Evolutionary conservation across 2,329 filamentous ascomycete species (phyloP).

Genomic region (Hirsutella rhossiliensis): DNA sequence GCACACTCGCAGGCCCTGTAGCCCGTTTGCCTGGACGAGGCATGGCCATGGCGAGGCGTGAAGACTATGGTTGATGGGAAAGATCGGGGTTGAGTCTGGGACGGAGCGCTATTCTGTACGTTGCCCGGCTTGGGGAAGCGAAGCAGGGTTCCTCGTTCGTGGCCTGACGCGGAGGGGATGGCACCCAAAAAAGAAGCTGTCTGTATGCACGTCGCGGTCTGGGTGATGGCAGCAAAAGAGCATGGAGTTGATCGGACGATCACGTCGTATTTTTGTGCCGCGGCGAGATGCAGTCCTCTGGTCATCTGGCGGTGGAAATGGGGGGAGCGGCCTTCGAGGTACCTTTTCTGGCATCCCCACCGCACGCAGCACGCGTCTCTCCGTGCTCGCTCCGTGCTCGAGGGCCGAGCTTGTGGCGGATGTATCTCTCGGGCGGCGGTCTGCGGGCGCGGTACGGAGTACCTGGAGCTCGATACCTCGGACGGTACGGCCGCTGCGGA

Average conservation of each 20-base stretch:
- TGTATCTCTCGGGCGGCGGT: too few species aligned
- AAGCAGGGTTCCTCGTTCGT: too few species aligned
- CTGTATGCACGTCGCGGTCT: too few species aligned
- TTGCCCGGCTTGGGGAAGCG: too few species aligned
- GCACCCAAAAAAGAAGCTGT: neutral
- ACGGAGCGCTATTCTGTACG: too few species aligned
- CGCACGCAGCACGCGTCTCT: too few species aligned
- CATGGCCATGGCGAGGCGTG: neutral
- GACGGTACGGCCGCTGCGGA: neutral
- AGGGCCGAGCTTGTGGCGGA: too few species aligned
- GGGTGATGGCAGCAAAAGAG: neutral
- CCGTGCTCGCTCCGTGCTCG: too few species aligned
- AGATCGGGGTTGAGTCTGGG: neutral
- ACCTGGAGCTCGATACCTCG: neutral
- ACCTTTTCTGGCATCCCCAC: neutral
- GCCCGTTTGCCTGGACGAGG: neutral
- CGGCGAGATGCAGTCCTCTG: constrained; percentile 1
- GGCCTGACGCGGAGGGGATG: too few species aligned
- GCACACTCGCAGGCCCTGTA: neutral
- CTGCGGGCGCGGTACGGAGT: too few species aligned
- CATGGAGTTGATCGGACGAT: constrained; percentile 2
- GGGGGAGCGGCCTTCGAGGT: too few species aligned
- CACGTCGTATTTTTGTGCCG: constrained; percentile 5
- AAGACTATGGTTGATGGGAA: neutral
- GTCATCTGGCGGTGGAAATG: constrained; percentile 3